Conservation (phyloP, 2,329 filamentous ascomycete genomes). For the Chalaropsis thielavioides region DNA sequence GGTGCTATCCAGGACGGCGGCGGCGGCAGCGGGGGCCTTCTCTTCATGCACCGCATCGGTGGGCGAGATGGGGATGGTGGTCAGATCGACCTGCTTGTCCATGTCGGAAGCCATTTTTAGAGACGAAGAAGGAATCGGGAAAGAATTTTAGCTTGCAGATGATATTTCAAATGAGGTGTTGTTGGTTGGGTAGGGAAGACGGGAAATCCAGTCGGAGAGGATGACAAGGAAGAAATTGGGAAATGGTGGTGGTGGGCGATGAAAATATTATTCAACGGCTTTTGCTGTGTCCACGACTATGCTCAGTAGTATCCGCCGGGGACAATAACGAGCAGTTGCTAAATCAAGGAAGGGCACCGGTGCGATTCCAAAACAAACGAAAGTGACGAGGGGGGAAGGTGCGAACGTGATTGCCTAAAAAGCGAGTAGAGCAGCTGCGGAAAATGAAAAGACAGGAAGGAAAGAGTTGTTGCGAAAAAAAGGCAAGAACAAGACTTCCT, state of each 20-base stretch:
- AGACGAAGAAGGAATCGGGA: conserved; percentile 8
- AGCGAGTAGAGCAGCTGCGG: background rate
- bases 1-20: conserved; percentile 31
- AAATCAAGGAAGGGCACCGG: conserved; percentile 16
- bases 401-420: background rate
- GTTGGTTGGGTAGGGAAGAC: conserved; percentile 13
- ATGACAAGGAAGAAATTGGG: conserved; percentile 11
- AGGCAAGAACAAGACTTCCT: background rate
- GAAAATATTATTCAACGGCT: conserved; percentile 15
- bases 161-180: conserved; percentile 8
- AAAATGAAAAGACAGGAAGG: background rate
- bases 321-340: conserved; percentile 15
- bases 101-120: conserved; percentile 28
- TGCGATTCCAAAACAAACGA: conserved; percentile 19
- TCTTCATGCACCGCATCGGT: conserved; percentile 39
- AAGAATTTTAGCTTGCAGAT: conserved; percentile 12
- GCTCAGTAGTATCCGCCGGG: conserved; percentile 15
- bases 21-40: conserved; percentile 11
- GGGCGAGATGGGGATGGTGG: conserved; percentile 53
- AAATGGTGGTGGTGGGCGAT: conserved; percentile 9
- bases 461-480: background rate
- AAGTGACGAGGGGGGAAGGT: conserved; percentile 8
- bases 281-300: conserved; percentile 13
- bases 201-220: conserved; percentile 1
- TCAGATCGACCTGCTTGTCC: conserved; percentile 49